Evolutionary conservation across 2,329 filamentous ascomycete genomes (phyloP), one percentile per base, ranked within the genome.

Genomic region (Pochonia chlamydosporia): DNA sequence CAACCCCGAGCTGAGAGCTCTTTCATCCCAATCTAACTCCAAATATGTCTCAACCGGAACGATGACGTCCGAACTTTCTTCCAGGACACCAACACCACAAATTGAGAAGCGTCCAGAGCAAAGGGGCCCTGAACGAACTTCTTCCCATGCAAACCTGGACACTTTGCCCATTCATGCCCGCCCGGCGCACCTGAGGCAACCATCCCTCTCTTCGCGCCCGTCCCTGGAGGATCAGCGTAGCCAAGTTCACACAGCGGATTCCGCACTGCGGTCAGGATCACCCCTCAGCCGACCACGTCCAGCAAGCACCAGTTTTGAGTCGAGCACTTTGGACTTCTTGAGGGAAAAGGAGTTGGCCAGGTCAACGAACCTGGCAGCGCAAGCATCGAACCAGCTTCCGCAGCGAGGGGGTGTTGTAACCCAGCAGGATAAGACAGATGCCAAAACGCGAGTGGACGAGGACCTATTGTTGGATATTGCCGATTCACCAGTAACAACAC

Each of bases 391-490:
- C 10, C 16, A 39, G 6, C 8, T 13, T 21, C 20, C 11, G 9
- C 18, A 23, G 20, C 18, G 16, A 20, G n/a, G 16, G 14, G 10
- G 25, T 18, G 35, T 23, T 13, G n/a, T 8, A 5, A 20, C 18
- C 18, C 42, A 10, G 28, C 16, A 20, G 35, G 28, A 8, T 20
- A 39, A 20, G 10, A 16, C 11, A 5, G 31, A 35, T 7, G 31
- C 7, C n/a, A 35, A 16, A 35, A 35, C 20, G 21, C 41, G 21
- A 9, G n/a, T 26, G 4, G 14, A 30, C 2, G 44, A 42, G 10
- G 89, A 93, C 37, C 95, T 89, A 59, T 71, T 96, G 16, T 83
- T 87, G 35, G 83, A 82, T 2, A 83, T 87, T 67, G 89, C 95
- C 75, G 71, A 81, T 50, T 67, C 73, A 2, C 80, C 80, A 43